Percentiles rank a stretch among this genome's conserved stretches.
phyloP scores from a whole-genome alignment of 139 green algal genomes.

The Spirogloea muscicola region DNA sequence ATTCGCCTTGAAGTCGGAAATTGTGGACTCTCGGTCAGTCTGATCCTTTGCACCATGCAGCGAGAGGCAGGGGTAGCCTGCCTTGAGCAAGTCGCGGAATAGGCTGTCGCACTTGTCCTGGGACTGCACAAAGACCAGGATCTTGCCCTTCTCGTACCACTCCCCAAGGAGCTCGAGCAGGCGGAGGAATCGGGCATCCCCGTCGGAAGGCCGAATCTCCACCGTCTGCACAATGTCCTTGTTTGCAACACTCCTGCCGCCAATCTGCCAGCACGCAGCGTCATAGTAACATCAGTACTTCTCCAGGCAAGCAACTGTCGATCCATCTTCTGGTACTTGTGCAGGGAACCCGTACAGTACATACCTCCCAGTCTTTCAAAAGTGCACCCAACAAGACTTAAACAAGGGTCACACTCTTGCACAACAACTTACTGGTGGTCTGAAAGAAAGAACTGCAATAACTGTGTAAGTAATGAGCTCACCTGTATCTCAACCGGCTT shows the following conservation, averaged over 20 bases:
- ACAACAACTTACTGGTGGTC: no score
- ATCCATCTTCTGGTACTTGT: no score
- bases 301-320: no score
- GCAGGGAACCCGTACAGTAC: no score
- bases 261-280: constrained; percentile 54
- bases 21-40: constrained; percentile 87
- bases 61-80: constrained; percentile 84
- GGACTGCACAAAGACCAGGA: constrained; percentile 79
- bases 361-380: no score
- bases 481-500: constrained; percentile 53
- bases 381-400: no score
- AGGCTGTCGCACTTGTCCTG: constrained; percentile 92
- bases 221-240: constrained; percentile 87
- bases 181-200: constrained; percentile 83
- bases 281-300: no score
- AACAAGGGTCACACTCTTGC: no score
- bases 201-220: constrained; percentile 61
- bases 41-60: constrained; percentile 98
- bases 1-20: constrained; percentile 90
- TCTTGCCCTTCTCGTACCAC: constrained; percentile 60
- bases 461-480: no score
- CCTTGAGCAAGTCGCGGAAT: constrained; percentile 82
- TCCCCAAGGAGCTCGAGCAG: constrained; percentile 90
- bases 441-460: no score
- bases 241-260: constrained; percentile 89